Base-by-base conservation (phyloP, 805 yeast species). In the Kodamaea neixiangensis region DNA sequence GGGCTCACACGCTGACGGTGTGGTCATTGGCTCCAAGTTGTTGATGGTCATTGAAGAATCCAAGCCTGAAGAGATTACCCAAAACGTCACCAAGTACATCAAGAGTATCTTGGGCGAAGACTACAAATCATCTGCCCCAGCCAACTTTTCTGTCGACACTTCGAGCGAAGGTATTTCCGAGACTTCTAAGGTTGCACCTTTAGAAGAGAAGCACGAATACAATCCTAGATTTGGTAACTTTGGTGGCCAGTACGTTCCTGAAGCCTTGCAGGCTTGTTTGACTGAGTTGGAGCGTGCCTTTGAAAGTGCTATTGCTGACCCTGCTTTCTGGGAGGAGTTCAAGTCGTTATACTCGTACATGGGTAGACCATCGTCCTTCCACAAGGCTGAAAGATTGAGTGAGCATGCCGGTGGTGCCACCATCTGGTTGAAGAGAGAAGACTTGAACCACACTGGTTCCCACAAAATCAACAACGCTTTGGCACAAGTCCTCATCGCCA, bases 171-270 rank as follows among this genome's bases (percentile, higher is more conserved):
- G 7, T 4, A 46, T 52, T 13, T 73, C 65, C 46, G 75, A 71
- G 46, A 69, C 75, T 40, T 58, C 64, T 11, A 68, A 73, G 13
- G 58, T 71, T 7, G 37, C 40, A 22, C 25, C 51, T 25, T 71
- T 75, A 33, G 76, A 76, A 51, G 94, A 87, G 67, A 53, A 56
- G 4, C 94, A 87, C 64, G 80, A 82, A 55, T 87, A 80, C 65
- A 80, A 83, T 58, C 86, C 93, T 51, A 79, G 87, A 55, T 93
- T 93, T 62, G 99, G 98, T 63, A 91, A 84, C 46, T 96, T 90
- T 65, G 99, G 99, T 67, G 99, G 99, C 53, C 99, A 94, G 75
- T 94, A 90, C 65, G 99, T 94, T 38, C 99, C 99, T 37, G 99
- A 94, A 76, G 89, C 96, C 18, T 75, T 94, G 63, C 93, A 92